Evolutionary conservation across 805 yeast genomes (phyloP).

Genomic region (Brettanomyces custersianus): DNA sequence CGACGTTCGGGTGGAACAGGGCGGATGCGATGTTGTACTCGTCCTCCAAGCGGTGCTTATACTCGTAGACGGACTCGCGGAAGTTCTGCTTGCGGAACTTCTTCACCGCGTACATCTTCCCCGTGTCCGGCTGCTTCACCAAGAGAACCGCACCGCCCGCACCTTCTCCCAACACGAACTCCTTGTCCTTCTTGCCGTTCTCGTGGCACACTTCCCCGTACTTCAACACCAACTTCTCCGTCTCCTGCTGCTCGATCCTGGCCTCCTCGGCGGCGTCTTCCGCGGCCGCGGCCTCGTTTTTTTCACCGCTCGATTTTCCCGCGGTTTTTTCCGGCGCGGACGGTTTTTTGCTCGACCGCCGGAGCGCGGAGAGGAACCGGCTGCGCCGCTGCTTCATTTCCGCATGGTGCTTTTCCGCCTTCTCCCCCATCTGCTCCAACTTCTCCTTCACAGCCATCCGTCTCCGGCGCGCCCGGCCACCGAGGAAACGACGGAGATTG

Average conservation of each 20-base stretch:
- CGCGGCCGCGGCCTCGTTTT: not conserved
- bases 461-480: not conserved
- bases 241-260: slow-evolving; percentile 1
- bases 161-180: slow-evolving; percentile 57
- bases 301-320: not conserved
- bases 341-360: not conserved
- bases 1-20: slow-evolving; percentile 68
- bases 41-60: slow-evolving; percentile 67
- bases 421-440: not conserved
- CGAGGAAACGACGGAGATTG: not conserved
- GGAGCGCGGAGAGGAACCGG: too few species aligned
- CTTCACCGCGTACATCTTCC: slow-evolving; percentile 71
- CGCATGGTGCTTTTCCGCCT: slow-evolving; percentile 1
- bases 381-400: not conserved
- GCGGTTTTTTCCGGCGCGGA: not conserved
- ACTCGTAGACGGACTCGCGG: slow-evolving; percentile 58
- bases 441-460: not conserved
- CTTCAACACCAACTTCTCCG: slow-evolving; percentile 2
- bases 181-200: not conserved
- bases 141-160: slow-evolving; percentile 94
- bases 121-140: slow-evolving; percentile 46
- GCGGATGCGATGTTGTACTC: slow-evolving; percentile 80
- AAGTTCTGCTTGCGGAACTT: slow-evolving; percentile 63
- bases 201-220: slow-evolving; percentile 4
- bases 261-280: not conserved